Evolutionary conservation across 768 basidiomycete species (phyloP).

Genomic region (Naganishia randhawae): DNA sequence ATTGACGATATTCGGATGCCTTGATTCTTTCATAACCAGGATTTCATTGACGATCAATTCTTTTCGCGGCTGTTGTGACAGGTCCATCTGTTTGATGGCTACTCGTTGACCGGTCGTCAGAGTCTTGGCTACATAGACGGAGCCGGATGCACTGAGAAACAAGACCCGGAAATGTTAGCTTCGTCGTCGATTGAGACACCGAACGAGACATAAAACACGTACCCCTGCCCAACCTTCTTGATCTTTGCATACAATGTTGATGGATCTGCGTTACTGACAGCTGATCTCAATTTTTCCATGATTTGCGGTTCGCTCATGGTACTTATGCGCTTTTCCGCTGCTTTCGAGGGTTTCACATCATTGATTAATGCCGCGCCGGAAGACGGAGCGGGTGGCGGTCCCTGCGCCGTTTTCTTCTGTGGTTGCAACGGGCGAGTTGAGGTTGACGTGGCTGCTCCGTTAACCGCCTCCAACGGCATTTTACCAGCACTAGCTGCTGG

Average conservation of each 20-base stretch:
- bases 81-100: conserved; percentile 98
- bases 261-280: conserved; percentile 82
- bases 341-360: conserved; percentile 55
- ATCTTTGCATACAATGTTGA: conserved; percentile 89
- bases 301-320: conserved; percentile 97
- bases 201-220: conserved; percentile 48
- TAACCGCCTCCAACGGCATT: neutral
- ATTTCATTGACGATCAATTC: conserved; percentile 98
- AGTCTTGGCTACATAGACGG: conserved; percentile 95
- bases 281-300: conserved; percentile 90
- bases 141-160: conserved; percentile 76
- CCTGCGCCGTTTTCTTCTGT: conserved; percentile 52
- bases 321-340: conserved; percentile 76
- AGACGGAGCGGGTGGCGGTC: conserved; percentile 31
- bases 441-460: neutral
- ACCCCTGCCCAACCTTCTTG: conserved; percentile 99
- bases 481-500: neutral
- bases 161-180: neutral
- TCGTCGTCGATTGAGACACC: neutral
- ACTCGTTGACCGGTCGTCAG: conserved; percentile 78
- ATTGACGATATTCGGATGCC: conserved; percentile 96
- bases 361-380: conserved; percentile 26
- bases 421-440: conserved; percentile 61
- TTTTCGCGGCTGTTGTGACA: conserved; percentile 89
- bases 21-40: conserved; percentile 96